Evolutionary conservation across 805 yeast species (phyloP).

Genomic region (Debaryomyces hansenii): DNA sequence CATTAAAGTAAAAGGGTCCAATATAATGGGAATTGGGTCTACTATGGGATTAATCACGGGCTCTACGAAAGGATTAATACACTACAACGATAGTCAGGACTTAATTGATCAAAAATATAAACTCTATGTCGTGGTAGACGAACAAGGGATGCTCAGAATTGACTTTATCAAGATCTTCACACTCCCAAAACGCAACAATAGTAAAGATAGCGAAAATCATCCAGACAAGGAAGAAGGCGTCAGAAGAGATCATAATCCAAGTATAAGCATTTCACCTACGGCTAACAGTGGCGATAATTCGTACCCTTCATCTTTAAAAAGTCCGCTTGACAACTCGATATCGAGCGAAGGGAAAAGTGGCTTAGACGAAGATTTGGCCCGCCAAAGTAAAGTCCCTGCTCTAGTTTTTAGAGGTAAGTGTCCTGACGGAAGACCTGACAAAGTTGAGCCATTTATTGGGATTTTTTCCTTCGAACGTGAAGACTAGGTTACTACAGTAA

Average conservation of each 20-base stretch:
- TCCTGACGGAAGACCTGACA: conserved; percentile 54
- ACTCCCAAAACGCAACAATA: conserved; percentile 13
- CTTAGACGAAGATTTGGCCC: conserved; percentile 30
- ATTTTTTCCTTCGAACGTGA: conserved; percentile 52
- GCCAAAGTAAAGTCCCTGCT: conserved; percentile 45
- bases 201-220: neutral
- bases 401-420: conserved; percentile 51
- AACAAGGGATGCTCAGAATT: conserved; percentile 45
- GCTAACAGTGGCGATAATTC: conserved; percentile 2
- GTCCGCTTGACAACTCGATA: neutral
- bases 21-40: conserved; percentile 54
- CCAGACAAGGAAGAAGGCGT: neutral
- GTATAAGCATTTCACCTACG: neutral
- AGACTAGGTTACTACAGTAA: conserved; percentile 16
- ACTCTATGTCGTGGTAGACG: conserved; percentile 49
- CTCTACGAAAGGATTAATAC: conserved; percentile 47
- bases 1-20: conserved; percentile 47
- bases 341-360: conserved; percentile 6
- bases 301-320: neutral
- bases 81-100: conserved; percentile 49
- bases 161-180: conserved; percentile 51
- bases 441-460: conserved; percentile 54
- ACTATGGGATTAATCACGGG: conserved; percentile 60
- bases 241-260: neutral
- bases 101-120: conserved; percentile 48